These are phyloP conservation scores for Amaranthus tricolor DNA, from an alignment of 179 eudicot genomes.

Conservation along the genomic window DNA sequence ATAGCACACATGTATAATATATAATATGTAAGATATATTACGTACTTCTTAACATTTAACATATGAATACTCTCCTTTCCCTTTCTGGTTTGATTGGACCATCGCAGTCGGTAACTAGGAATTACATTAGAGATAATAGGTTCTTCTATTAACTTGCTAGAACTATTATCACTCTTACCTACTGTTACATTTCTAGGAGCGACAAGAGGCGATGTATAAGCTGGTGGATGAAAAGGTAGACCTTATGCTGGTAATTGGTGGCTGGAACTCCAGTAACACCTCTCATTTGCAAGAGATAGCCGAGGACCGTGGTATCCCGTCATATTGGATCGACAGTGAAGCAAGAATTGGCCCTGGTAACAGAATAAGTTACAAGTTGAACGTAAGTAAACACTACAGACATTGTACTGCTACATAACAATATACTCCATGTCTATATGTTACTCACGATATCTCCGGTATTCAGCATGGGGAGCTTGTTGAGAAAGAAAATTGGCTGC, in stretches of 20 bases:
- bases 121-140: too few relatives aligned
- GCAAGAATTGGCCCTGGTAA: constrained; percentile 90
- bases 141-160: too few relatives aligned
- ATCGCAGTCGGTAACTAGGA: too few relatives aligned
- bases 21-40: not conserved
- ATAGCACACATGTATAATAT: not conserved
- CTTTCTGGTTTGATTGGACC: too few relatives aligned
- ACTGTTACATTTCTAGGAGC: constrained; percentile 51
- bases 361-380: constrained; percentile 67
- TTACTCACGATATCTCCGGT: constrained; percentile 7
- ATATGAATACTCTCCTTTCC: too few relatives aligned
- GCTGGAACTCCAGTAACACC: constrained; percentile 99
- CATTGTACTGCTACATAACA: not conserved
- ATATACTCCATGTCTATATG: not conserved
- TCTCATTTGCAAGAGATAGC: constrained; percentile 97
- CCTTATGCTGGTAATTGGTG: constrained; percentile 89
- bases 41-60: too few relatives aligned
- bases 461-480: constrained; percentile 92
- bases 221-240: constrained; percentile 73
- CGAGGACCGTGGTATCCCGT: constrained; percentile 90
- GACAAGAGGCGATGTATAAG: constrained; percentile 99
- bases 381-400: constrained; percentile 39
- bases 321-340: constrained; percentile 94
- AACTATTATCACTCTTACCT: not conserved
- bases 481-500: constrained; percentile 86